Percentiles rank a stretch among this genome's conserved stretches.
Evolutionary conservation across 768 basidiomycete species (phyloP).

Genomic region (Agrocybe praecox): DNA sequence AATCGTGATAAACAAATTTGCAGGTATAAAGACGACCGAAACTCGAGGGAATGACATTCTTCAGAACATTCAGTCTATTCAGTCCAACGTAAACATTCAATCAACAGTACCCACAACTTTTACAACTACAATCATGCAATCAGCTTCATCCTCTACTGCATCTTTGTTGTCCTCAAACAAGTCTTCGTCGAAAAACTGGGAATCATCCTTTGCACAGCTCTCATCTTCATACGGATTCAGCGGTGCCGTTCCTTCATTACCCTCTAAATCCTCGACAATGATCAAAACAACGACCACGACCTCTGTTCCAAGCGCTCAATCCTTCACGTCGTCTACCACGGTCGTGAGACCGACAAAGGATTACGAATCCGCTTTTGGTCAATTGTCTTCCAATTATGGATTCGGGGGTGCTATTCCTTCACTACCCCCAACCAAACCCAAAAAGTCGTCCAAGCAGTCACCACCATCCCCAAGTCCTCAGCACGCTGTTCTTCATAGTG

Average conservation of each 20-base stretch:
- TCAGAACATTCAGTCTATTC: too few relatives aligned
- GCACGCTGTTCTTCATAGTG: conserved; percentile 1
- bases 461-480: conserved; percentile 1
- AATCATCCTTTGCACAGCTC: conserved; percentile 23
- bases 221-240: conserved; percentile 16
- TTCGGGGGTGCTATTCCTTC: conserved; percentile 10
- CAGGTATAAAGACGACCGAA: too few relatives aligned
- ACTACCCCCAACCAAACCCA: conserved; percentile 8
- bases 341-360: conserved; percentile 16
- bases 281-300: not conserved
- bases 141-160: conserved; percentile 10
- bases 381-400: conserved; percentile 16
- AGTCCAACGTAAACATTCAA: too few relatives aligned
- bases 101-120: not conserved
- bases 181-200: conserved; percentile 24
- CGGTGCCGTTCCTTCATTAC: conserved; percentile 10
- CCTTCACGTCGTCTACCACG: not conserved
- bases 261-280: conserved; percentile 7
- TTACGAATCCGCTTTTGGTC: conserved; percentile 24
- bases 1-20: too few relatives aligned
- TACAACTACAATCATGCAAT: conserved; percentile 1
- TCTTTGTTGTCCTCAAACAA: conserved; percentile 4
- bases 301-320: not conserved
- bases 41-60: too few relatives aligned
- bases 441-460: conserved; percentile 10